Evolutionary conservation across 768 basidiomycete species (phyloP).

Genomic region (Lactarius akahatsu): DNA sequence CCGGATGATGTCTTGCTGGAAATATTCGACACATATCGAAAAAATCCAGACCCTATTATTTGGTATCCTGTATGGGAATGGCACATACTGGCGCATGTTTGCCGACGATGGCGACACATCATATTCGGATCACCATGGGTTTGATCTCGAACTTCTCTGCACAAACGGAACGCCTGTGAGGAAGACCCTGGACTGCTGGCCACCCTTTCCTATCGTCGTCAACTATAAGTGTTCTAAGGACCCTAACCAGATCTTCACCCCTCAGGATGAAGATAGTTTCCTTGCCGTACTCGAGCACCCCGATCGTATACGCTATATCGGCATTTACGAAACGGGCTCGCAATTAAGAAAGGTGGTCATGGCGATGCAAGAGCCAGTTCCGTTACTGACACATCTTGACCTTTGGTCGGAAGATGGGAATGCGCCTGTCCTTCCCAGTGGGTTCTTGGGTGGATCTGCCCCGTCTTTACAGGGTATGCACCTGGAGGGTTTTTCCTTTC

Average conservation of each 20-base stretch:
- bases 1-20: not conserved
- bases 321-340: not conserved
- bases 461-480: not conserved
- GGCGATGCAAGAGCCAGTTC: not conserved
- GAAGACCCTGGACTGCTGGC: conserved; percentile 1
- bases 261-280: not conserved
- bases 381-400: not conserved
- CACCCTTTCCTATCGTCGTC: conserved; percentile 1
- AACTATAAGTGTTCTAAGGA: no score
- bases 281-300: not conserved
- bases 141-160: conserved; percentile 4
- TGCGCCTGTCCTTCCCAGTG: not conserved
- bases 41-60: not conserved
- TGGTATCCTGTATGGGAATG: not conserved
- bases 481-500: not conserved
- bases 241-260: not conserved
- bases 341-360: not conserved
- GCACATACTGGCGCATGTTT: not conserved
- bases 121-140: not conserved
- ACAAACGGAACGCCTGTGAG: conserved; percentile 9
- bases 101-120: not conserved
- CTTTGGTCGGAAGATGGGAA: not conserved
- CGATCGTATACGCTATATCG: not conserved
- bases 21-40: not conserved
- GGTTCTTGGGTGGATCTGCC: conserved; percentile 7